phyloP scores from a whole-genome alignment of 2,329 filamentous ascomycete species.

The Epichloe sibirici region DNA sequence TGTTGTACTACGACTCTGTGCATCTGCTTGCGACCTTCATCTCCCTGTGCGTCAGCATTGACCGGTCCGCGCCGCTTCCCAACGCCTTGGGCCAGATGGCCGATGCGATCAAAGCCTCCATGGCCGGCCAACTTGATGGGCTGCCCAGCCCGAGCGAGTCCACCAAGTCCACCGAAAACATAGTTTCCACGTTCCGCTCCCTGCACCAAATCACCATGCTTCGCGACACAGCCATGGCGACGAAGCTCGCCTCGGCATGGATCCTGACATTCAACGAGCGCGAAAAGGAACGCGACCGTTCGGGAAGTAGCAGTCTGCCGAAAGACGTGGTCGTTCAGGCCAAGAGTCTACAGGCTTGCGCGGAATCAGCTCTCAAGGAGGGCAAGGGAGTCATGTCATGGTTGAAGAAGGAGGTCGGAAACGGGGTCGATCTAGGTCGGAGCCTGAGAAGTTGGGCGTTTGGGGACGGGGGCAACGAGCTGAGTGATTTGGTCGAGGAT shows the following conservation, averaged over 20 bases:
- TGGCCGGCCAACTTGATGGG: constrained; percentile 15
- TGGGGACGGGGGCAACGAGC: constrained; percentile 9
- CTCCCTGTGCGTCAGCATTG: constrained; percentile 15
- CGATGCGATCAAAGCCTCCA: constrained; percentile 13
- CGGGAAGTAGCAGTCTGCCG: constrained; percentile 24
- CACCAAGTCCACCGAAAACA: constrained; percentile 8
- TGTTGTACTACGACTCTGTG: constrained; percentile 30
- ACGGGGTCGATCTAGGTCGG: constrained; percentile 14
- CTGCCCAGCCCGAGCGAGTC: constrained; percentile 8
- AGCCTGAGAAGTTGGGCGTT: constrained; percentile 19
- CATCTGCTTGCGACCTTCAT: constrained; percentile 27
- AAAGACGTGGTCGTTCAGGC: constrained; percentile 24
- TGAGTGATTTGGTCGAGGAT: constrained; percentile 15
- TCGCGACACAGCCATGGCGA: constrained; percentile 25
- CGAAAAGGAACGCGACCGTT: constrained; percentile 27
- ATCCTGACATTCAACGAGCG: constrained; percentile 24
- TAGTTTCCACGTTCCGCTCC: constrained; percentile 17
- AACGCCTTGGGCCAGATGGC: constrained; percentile 16
- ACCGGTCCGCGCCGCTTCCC: constrained; percentile 12
- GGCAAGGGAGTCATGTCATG: constrained; percentile 18
- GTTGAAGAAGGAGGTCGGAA: constrained; percentile 18
- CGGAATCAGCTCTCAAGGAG: constrained; percentile 20
- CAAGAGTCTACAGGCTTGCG: constrained; percentile 20
- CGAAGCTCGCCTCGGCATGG: constrained; percentile 21
- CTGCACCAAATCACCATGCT: constrained; percentile 25